A percentile compares a stretch with the other conserved stretches of the same genome.
phyloP scores from a whole-genome alignment of 192 early-diverging fungal species.

The Backusella parvicylindrica region DNA sequence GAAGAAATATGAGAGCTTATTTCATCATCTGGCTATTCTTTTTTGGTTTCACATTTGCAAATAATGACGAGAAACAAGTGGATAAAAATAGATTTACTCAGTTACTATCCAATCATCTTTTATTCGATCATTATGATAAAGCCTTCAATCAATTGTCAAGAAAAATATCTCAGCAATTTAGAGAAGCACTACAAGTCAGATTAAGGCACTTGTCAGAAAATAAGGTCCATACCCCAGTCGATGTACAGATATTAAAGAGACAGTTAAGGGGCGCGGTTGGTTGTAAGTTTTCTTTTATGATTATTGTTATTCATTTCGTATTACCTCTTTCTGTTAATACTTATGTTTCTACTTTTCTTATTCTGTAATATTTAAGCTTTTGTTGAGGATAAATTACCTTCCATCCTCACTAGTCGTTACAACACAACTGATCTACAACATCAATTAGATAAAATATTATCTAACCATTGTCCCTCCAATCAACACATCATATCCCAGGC shows the following conservation, averaged over 20 bases:
- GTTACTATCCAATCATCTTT: constrained; percentile 3
- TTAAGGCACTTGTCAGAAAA: background rate
- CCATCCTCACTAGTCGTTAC: background rate
- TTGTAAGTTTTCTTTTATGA: background rate
- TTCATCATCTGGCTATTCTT: background rate
- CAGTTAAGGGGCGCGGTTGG: constrained; percentile 3
- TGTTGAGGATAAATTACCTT: constrained; percentile 12
- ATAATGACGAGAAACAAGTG: background rate
- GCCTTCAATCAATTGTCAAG: background rate
- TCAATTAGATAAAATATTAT: constrained; percentile 3
- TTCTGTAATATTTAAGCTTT: background rate
- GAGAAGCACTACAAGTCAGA: constrained; percentile 3
- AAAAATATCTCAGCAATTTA: constrained; percentile 10
- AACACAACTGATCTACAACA: background rate
- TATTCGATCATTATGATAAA: constrained; percentile 12
- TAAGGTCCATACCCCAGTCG: background rate
- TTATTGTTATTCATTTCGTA: background rate
- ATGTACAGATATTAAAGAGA: constrained; percentile 10
- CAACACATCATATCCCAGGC: background rate
- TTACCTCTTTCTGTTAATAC: background rate
- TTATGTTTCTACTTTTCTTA: no score
- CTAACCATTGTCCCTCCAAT: background rate
- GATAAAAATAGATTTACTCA: constrained; percentile 5
- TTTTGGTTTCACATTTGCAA: background rate
- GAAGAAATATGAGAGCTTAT: background rate